A percentile compares a stretch with the other conserved stretches of the same genome.
phyloP scores from a whole-genome alignment of 2,329 filamentous ascomycete genomes.

The Fusarium annulatum region DNA sequence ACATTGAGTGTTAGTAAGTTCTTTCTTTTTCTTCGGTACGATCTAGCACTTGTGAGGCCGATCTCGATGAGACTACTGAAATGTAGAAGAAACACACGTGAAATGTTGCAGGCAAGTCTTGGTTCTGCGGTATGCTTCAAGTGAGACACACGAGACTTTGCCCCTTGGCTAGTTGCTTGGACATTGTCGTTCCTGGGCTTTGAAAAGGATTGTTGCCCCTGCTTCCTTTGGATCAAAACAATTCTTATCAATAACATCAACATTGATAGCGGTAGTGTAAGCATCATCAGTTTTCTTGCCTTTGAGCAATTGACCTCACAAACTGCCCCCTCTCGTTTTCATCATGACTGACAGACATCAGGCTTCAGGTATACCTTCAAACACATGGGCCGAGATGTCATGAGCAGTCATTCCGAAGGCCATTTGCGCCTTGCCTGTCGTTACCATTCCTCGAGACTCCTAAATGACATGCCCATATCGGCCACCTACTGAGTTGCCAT shows the following conservation, averaged over 20 bases:
- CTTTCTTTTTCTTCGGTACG: neutral
- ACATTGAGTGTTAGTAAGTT: neutral
- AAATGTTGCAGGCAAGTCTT: neutral
- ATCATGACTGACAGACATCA: neutral
- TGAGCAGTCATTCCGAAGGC: neutral
- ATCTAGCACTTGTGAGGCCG: neutral
- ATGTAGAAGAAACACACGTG: neutral
- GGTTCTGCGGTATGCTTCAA: neutral
- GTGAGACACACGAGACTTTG: conserved; percentile 18
- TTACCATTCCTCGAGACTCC: neutral
- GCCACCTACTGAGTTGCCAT: neutral
- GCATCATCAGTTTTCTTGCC: neutral
- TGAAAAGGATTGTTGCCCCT: conserved; percentile 22
- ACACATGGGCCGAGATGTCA: neutral
- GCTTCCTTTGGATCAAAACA: conserved; percentile 22
- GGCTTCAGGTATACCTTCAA: neutral
- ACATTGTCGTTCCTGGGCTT: neutral
- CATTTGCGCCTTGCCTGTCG: neutral
- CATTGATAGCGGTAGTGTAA: conserved; percentile 8
- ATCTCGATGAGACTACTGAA: neutral
- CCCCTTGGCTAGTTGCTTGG: conserved; percentile 18
- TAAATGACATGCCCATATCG: neutral
- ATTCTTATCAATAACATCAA: conserved; percentile 11
- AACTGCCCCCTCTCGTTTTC: neutral
- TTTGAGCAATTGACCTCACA: neutral